Evolutionary conservation across 768 basidiomycete genomes (phyloP).

Genomic region (Leccinum longicurvipes): DNA sequence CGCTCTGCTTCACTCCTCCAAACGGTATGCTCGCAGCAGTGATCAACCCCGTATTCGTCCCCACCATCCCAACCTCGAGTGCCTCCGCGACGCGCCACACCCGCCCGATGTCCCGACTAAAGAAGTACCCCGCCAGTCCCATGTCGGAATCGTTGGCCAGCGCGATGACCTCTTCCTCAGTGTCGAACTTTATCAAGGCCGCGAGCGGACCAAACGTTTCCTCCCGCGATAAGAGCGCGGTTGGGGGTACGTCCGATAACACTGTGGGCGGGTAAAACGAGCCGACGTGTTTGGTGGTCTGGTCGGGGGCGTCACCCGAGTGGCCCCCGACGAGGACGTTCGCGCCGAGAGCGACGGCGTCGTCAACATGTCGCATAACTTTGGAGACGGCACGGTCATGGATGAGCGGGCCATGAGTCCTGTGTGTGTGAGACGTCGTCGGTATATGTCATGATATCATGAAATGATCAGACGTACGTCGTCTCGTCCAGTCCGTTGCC

Average conservation of each 20-base stretch:
- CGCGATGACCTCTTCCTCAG: slow-evolving; percentile 88
- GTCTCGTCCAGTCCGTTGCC: slow-evolving; percentile 82
- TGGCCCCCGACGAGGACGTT: slow-evolving; percentile 90
- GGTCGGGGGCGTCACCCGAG: slow-evolving; percentile 41
- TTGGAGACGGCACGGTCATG: slow-evolving; percentile 84
- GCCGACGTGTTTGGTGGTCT: slow-evolving; percentile 24
- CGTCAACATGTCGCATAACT: slow-evolving; percentile 80
- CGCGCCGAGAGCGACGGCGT: slow-evolving; percentile 83
- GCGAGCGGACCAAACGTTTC: slow-evolving; percentile 97
- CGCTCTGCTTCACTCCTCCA: slow-evolving; percentile 90
- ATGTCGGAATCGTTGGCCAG: slow-evolving; percentile 81
- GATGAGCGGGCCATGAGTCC: slow-evolving; percentile 95
- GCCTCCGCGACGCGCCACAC: slow-evolving; percentile 94
- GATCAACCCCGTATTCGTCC: slow-evolving; percentile 76
- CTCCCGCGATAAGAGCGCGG: slow-evolving; percentile 67
- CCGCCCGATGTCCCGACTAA: slow-evolving; percentile 77
- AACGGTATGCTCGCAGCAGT: slow-evolving; percentile 82
- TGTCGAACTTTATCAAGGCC: slow-evolving; percentile 83
- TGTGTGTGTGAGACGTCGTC: slow-evolving; percentile 21
- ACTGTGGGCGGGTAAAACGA: slow-evolving; percentile 88
- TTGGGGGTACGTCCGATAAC: slow-evolving; percentile 73
- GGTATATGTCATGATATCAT: not conserved
- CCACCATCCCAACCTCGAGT: slow-evolving; percentile 93
- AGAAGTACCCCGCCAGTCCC: slow-evolving; percentile 95
- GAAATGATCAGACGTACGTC: slow-evolving; percentile 48